Evolutionary conservation across 495 filamentous ascomycete genomes (phyloP), one percentile per base, ranked within the genome.

Genomic region (Podospora fimiseda): DNA sequence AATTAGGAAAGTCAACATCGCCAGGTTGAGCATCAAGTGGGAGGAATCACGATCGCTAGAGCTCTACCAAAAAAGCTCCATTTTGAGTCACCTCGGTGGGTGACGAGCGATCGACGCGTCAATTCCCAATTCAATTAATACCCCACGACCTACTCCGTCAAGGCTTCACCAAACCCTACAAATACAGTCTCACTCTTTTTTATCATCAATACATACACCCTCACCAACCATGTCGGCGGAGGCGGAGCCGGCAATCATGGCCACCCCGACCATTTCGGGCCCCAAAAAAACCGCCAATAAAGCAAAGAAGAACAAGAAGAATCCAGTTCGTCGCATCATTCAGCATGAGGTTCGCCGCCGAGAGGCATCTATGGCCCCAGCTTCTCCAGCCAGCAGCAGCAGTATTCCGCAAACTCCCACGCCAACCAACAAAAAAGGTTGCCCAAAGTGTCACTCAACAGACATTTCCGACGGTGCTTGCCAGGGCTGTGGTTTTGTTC

Each of bases 401-500:
- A n/a, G n/a, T 9, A 43, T 23, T 16, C 37, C 36, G 19, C 14
- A 43, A 22, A 30, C 56, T 27, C n/a, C 14, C 15, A 46, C 40
- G 14, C 27, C 52, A 18, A 40, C 47, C 36, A 61, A 56, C 62
- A 62, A 54, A 8, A 74, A 71, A 30, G 15, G 16, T 15, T 47
- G 44, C 49, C 67, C 66, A 14, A 54, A 59, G 15, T 74, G 71
- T 53, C 42, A 58, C 7, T 60, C 60, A n/a, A 65, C 67, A 19
- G 58, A 73, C 33, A 64, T 81, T 50, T 60, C 67, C 2, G 74
- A 79, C 48, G 78, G 78, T 38, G 83, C 88, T 43, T 98, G 93
- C 73, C 76, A 79, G 24, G 84, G 77, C 36, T 98, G 93, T 72
- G 91, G 91, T 76, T 82, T 80, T 21, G 81, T 92, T 51, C 78